phyloP scores from a whole-genome alignment of 805 yeast species.

The Kazachstania viticola region DNA sequence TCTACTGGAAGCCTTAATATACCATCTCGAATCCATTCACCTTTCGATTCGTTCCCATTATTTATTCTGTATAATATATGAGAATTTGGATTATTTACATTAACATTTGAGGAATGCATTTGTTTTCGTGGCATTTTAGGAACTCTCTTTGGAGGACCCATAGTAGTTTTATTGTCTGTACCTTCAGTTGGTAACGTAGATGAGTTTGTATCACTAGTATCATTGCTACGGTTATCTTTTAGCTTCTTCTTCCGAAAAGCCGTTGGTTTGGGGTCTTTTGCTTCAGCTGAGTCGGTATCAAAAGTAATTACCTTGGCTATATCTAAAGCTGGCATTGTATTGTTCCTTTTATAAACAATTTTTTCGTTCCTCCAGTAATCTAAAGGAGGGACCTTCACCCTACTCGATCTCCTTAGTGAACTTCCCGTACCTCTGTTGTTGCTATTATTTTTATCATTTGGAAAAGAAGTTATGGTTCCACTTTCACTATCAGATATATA shows the following conservation, averaged over 20 bases:
- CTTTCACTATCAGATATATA: slow-evolving; percentile 7
- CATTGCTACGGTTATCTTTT: not conserved
- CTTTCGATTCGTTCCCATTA: slow-evolving; percentile 12
- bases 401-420: slow-evolving; percentile 47
- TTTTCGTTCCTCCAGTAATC: slow-evolving; percentile 81
- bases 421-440: slow-evolving; percentile 17
- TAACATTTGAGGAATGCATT: not conserved
- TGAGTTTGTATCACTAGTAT: not conserved
- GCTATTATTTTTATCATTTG: not conserved
- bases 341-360: slow-evolving; percentile 41
- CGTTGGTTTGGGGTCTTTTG: too few relatives aligned
- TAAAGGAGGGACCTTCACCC: slow-evolving; percentile 58
- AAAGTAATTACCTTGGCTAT: slow-evolving; percentile 46
- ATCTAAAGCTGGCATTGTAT: slow-evolving; percentile 37
- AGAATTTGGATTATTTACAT: slow-evolving; percentile 10
- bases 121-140: not conserved
- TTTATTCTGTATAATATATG: slow-evolving; percentile 14
- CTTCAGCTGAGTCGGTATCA: too few relatives aligned
- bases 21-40: slow-evolving; percentile 23
- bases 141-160: not conserved
- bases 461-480: slow-evolving; percentile 1
- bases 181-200: not conserved
- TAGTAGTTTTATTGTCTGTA: not conserved
- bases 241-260: slow-evolving; percentile 18
- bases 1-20: slow-evolving; percentile 22